A percentile compares a stretch with the other conserved stretches of the same genome.
Conservation (phyloP, 1,284 basidiomycete genomes). For the Ceratobasidium sp. region DNA sequence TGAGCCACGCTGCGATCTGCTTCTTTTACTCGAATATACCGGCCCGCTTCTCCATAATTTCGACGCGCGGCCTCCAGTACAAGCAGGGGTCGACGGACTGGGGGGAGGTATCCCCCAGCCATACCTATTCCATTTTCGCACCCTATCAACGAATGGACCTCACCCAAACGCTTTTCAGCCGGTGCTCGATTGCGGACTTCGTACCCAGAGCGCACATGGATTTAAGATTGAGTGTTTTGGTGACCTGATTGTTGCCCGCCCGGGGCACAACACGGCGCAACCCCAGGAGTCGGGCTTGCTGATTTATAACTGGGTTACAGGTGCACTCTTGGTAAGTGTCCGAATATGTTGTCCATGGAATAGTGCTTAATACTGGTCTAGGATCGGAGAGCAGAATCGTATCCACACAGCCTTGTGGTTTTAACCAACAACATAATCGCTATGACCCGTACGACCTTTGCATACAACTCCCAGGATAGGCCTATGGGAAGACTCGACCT, state of each 20-base stretch:
- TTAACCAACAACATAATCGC: not conserved
- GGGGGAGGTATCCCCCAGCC: not conserved
- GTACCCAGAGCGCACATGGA: not conserved
- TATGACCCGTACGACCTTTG: not conserved
- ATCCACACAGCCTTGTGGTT: not conserved
- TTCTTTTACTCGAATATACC: constrained; percentile 19
- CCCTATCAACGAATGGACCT: constrained; percentile 7
- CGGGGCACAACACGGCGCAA: not conserved
- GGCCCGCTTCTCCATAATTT: not conserved
- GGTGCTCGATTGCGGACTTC: not conserved
- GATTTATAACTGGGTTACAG: constrained; percentile 14
- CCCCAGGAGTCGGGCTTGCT: not conserved
- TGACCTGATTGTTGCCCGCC: not conserved
- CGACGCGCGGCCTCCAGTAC: no score
- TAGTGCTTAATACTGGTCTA: not conserved
- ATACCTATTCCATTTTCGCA: not conserved
- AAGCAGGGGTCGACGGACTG: not conserved
- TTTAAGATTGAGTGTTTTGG: not conserved
- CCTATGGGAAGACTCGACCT: not conserved
- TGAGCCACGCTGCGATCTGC: not conserved
- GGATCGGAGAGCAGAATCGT: not conserved
- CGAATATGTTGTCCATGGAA: no score
- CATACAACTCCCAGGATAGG: not conserved
- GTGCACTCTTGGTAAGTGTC: not conserved
- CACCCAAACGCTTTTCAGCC: not conserved